These are phyloP conservation scores for Quercus robur DNA, from an alignment of 306 rosid genomes.

Conservation along the genomic window DNA sequence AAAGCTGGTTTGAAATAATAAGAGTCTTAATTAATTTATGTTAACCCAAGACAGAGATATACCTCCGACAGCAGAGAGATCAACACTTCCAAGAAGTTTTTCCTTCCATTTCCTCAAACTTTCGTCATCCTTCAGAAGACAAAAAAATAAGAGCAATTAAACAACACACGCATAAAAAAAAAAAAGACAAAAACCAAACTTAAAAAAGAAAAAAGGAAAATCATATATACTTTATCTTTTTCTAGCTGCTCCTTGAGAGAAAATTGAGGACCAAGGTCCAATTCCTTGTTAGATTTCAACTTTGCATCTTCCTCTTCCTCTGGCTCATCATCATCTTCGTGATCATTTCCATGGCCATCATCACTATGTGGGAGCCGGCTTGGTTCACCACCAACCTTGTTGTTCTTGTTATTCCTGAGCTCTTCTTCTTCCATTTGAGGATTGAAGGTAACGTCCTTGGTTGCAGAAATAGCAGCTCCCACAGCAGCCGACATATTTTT, in stretches of 20 bases:
- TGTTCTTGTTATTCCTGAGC: slow-evolving; percentile 32
- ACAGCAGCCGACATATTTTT: slow-evolving; percentile 60
- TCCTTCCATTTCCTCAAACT: slow-evolving; percentile 94
- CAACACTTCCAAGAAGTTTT: slow-evolving; percentile 79
- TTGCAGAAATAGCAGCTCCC: slow-evolving; percentile 56
- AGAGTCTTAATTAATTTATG: neutral
- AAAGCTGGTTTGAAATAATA: neutral
- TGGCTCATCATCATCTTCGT: slow-evolving; percentile 27
- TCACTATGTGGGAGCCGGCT: slow-evolving; percentile 15
- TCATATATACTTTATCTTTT: slow-evolving; percentile 62
- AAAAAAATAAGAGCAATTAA: slow-evolving; percentile 10
- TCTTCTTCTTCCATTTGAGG: slow-evolving; percentile 44
- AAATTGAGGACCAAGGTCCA: slow-evolving; percentile 78
- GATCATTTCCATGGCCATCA: slow-evolving; percentile 6
- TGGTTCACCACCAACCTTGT: slow-evolving; percentile 30
- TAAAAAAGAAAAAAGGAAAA: neutral
- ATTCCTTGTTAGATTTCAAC: slow-evolving; percentile 37
- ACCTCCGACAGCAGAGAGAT: slow-evolving; percentile 80
- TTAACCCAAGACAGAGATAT: neutral
- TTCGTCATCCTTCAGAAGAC: slow-evolving; percentile 61
- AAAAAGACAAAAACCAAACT: neutral
- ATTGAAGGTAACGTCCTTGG: slow-evolving; percentile 43
- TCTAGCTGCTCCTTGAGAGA: slow-evolving; percentile 92
- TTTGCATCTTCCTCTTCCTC: slow-evolving; percentile 50
- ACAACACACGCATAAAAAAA: neutral